phyloP scores from a whole-genome alignment of 176 grass and related monocot genomes.

The Bothriochloa decipiens region DNA sequence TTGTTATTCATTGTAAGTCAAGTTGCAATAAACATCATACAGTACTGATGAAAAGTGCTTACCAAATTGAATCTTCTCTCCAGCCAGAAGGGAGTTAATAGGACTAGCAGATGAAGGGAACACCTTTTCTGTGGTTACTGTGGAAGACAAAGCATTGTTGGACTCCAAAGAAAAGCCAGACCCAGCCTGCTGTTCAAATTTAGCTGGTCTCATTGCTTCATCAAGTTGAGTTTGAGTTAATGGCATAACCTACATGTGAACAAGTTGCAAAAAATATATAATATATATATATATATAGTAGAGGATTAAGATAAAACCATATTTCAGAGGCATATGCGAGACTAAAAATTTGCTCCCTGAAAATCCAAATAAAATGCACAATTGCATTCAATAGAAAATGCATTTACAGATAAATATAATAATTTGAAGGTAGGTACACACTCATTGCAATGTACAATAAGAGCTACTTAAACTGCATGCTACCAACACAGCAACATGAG shows the following conservation, averaged over 20 bases:
- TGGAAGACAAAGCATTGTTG: constrained; percentile 49
- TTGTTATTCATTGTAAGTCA: constrained; percentile 37
- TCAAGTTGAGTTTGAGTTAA: constrained; percentile 99
- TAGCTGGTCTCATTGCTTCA: constrained; percentile 89
- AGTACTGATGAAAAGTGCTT: constrained; percentile 49
- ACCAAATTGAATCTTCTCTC: constrained; percentile 99
- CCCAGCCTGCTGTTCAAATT: constrained; percentile 65
- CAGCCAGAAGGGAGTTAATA: constrained; percentile 82
- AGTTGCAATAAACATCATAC: constrained; percentile 16
- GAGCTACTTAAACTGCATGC: background rate
- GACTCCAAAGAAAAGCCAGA: constrained; percentile 65
- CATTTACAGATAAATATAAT: background rate
- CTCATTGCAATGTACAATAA: background rate
- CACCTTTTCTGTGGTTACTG: constrained; percentile 51
- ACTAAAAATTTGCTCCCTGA: constrained; percentile 9
- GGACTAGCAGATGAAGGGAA: constrained; percentile 65
- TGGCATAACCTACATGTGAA: constrained; percentile 71
- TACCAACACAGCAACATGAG: background rate
- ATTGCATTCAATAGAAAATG: background rate
- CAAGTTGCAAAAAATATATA: constrained; percentile 29
- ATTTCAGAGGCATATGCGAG: constrained; percentile 1
- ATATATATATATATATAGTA: background rate
- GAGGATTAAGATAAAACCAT: constrained; percentile 33
- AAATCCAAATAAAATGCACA: constrained; percentile 25
- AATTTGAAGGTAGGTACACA: constrained; percentile 15